phyloP scores from a whole-genome alignment of 805 yeast genomes.

The Starmerella potacharoeniae region DNA sequence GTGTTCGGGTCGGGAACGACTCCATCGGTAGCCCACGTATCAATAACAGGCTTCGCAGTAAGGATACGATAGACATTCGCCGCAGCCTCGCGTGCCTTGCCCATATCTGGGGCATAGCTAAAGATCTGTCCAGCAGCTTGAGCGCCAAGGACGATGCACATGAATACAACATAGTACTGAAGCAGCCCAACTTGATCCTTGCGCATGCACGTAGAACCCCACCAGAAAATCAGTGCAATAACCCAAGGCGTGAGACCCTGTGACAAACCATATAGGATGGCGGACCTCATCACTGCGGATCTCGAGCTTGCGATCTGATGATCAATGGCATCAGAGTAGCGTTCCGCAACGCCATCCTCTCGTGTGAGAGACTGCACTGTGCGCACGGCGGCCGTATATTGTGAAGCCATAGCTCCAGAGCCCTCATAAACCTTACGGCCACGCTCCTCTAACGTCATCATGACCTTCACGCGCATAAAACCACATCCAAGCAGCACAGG shows the following conservation, averaged over 20 bases:
- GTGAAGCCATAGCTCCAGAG: constrained; percentile 34
- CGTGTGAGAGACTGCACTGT: constrained; percentile 35
- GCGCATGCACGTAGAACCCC: constrained; percentile 31
- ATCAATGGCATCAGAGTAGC: constrained; percentile 25
- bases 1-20: constrained; percentile 23
- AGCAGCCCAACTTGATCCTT: constrained; percentile 25
- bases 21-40: constrained; percentile 27
- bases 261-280: constrained; percentile 30
- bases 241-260: constrained; percentile 34
- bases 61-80: constrained; percentile 28
- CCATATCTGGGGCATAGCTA: constrained; percentile 35
- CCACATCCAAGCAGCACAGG: constrained; percentile 33
- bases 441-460: constrained; percentile 29
- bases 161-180: constrained; percentile 33
- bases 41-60: constrained; percentile 29
- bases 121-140: constrained; percentile 35
- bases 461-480: constrained; percentile 30
- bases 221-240: constrained; percentile 35
- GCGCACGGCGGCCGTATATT: constrained; percentile 31
- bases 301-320: constrained; percentile 27
- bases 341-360: constrained; percentile 30
- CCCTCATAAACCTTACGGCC: constrained; percentile 31
- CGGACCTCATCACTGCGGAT: constrained; percentile 25
- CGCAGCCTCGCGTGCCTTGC: constrained; percentile 33
- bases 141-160: constrained; percentile 33